phyloP scores from a whole-genome alignment of 495 filamentous ascomycete species.

The Aspergillus homomorphus region DNA sequence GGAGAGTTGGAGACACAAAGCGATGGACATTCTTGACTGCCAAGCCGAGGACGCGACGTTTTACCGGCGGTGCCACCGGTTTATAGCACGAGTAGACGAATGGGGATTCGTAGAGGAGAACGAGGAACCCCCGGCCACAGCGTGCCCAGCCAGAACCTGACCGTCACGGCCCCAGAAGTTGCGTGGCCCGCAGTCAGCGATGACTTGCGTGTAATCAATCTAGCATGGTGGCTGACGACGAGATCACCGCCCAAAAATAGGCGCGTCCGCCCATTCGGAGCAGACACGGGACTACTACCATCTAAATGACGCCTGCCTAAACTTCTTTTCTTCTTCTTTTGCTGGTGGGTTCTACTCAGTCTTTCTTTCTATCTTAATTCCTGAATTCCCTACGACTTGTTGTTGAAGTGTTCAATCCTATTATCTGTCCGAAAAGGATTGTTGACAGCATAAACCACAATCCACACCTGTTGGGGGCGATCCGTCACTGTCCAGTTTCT shows the following conservation, averaged over 20 bases:
- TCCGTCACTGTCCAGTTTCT: neutral
- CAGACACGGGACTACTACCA: neutral
- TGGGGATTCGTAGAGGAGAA: neutral
- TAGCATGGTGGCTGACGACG: slow-evolving; percentile 13
- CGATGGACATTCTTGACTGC: neutral
- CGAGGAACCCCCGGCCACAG: slow-evolving; percentile 12
- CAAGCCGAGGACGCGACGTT: neutral
- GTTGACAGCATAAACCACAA: neutral
- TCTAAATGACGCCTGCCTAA: slow-evolving; percentile 14
- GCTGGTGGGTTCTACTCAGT: too few relatives aligned
- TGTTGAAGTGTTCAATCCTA: too few relatives aligned
- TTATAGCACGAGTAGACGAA: neutral
- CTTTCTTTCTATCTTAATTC: too few relatives aligned
- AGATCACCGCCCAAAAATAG: slow-evolving; percentile 20
- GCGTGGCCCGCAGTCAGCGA: slow-evolving; percentile 3
- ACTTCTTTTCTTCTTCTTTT: neutral
- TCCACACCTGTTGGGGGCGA: neutral
- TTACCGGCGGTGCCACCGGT: neutral
- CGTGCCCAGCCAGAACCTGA: slow-evolving; percentile 6
- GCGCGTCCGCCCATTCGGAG: slow-evolving; percentile 6
- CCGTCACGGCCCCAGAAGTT: neutral
- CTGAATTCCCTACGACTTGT: too few relatives aligned
- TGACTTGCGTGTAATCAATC: neutral
- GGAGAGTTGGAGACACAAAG: neutral
- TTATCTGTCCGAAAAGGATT: neutral